Evolutionary conservation across 192 early-diverging fungal species (phyloP).

Genomic region (Coemansia sp.): DNA sequence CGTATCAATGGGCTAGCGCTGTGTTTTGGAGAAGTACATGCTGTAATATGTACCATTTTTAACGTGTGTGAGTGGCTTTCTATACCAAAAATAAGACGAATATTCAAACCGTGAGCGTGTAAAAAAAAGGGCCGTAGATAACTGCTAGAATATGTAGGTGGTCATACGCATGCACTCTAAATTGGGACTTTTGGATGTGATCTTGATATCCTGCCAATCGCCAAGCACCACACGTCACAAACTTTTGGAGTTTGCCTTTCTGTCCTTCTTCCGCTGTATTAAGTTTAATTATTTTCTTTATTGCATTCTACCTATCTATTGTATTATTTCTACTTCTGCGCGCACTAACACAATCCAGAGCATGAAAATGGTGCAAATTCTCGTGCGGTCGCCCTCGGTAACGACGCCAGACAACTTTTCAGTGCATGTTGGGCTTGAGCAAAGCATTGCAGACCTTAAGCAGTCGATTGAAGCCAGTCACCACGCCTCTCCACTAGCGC

Average conservation of each 20-base stretch:
- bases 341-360: not conserved
- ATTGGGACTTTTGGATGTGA: not conserved
- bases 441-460: slow-evolving; percentile 35
- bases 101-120: not conserved
- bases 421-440: slow-evolving; percentile 12
- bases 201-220: not conserved
- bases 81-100: not conserved
- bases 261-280: too few species aligned
- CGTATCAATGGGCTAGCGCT: not conserved
- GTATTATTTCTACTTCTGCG: not conserved
- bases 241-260: not conserved
- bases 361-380: slow-evolving; percentile 18
- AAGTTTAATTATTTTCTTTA: not conserved
- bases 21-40: not conserved
- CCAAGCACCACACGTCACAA: not conserved
- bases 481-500: slow-evolving; percentile 27
- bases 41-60: not conserved
- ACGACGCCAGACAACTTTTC: slow-evolving; percentile 39
- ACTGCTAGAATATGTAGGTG: not conserved
- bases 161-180: not conserved
- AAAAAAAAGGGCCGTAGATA: not conserved
- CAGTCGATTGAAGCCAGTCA: slow-evolving; percentile 35
- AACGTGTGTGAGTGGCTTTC: not conserved
- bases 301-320: not conserved
- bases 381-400: slow-evolving; percentile 46